Evolutionary conservation across 371 early-diverging fungal species (phyloP), one percentile per base, ranked within the genome.

Genomic region (Rhizopus delemar): DNA sequence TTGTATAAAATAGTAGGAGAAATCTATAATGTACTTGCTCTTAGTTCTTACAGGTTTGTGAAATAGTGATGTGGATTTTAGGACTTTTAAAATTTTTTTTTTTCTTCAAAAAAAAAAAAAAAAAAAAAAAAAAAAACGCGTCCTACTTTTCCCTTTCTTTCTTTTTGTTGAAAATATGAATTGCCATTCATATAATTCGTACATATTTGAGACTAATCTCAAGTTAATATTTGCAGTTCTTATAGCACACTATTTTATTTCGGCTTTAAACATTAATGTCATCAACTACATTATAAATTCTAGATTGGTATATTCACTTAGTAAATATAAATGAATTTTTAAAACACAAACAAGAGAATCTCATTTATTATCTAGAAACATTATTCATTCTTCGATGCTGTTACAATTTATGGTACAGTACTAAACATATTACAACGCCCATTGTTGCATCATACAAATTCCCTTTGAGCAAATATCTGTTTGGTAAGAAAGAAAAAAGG

Each of bases 111-210:
- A n/a, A n/a, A n/a, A n/a, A n/a, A n/a, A n/a, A n/a, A n/a, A n/a
- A n/a, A n/a, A n/a, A n/a, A n/a, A n/a, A 22, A 22, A 22, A 22
- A 22, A 22, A 22, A 38, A 13, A 38, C 39, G 39, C 39, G 39
- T 38, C 39, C 39, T 38, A 8, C 1, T 38, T 38, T 38, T 38
- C 11, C 11, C 11, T 38, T 38, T 38, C 5, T 38, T 38, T 38
- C 5, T 38, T 13, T 38, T 38, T 38, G 8, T 2, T 38, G 13
- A 38, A 38, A 38, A 38, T 4, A 38, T 51, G 16, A 33, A 41
- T 43, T 54, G 43, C 15, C 22, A 46, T 12, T 59, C 60, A 12
- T 49, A 60, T 41, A 54, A 60, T 22, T 53, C 60, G 7, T 60
- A 54, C 32, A 49, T 60, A 48, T 32, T 49, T 8, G 22, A 33